phyloP scores from a whole-genome alignment of 176 grass and related monocot genomes.

The Pontederia paniculata region DNA sequence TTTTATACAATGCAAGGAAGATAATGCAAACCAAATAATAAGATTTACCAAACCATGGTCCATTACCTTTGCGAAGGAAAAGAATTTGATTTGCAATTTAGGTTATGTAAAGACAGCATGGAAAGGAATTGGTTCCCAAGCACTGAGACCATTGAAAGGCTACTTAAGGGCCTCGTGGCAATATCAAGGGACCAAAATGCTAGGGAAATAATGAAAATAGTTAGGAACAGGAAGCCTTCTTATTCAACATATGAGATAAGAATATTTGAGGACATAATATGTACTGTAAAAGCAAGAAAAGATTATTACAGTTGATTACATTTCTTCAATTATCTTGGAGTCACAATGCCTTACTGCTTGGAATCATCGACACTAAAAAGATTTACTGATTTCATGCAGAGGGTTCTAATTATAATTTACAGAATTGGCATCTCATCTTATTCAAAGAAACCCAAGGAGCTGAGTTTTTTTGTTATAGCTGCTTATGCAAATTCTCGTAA shows the following conservation, averaged over 20 bases:
- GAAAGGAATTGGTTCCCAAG: slow-evolving; percentile 74
- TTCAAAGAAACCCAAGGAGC: no score
- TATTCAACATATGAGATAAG: slow-evolving; percentile 54
- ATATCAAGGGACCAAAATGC: slow-evolving; percentile 65
- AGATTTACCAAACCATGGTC: slow-evolving; percentile 91
- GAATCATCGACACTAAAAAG: no score
- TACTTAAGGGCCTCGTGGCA: slow-evolving; percentile 61
- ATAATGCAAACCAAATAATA: slow-evolving; percentile 58
- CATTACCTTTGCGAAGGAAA: slow-evolving; percentile 73
- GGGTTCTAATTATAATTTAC: no score
- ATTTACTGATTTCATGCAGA: no score
- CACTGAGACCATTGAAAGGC: slow-evolving; percentile 36
- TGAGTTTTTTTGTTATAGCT: no score
- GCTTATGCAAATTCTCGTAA: no score
- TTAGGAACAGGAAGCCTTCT: slow-evolving; percentile 31
- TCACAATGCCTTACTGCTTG: no score
- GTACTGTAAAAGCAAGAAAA: slow-evolving; percentile 28
- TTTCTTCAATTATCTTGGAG: no score
- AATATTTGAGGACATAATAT: slow-evolving; percentile 49
- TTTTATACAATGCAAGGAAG: slow-evolving; percentile 65
- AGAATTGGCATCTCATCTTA: no score
- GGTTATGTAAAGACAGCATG: slow-evolving; percentile 72
- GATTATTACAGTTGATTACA: background rate
- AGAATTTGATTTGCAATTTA: slow-evolving; percentile 68
- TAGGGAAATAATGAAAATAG: slow-evolving; percentile 59